phyloP scores from a whole-genome alignment of 495 filamentous ascomycete genomes.

The Margaritispora aquatica region DNA sequence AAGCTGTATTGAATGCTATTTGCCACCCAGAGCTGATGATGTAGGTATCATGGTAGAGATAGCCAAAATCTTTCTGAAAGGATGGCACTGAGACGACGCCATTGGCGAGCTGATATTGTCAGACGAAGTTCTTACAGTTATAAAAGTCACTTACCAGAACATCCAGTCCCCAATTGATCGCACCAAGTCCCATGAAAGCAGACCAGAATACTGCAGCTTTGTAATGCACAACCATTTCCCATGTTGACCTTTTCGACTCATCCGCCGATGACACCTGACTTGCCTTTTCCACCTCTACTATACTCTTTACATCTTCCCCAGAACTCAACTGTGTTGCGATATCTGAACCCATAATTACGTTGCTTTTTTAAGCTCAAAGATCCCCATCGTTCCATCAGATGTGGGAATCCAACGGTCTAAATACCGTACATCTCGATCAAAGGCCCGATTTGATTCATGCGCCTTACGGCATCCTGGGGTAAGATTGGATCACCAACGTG shows the following conservation, averaged over 20 bases:
- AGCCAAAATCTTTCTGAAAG: conserved; percentile 39
- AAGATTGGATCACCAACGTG: neutral
- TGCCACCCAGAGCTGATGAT: conserved; percentile 11
- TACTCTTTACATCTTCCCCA: neutral
- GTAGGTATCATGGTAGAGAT: conserved; percentile 25
- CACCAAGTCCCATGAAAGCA: conserved; percentile 6
- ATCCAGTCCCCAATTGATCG: conserved; percentile 13
- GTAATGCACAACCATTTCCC: conserved; percentile 27
- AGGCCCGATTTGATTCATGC: conserved; percentile 3
- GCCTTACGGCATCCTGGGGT: conserved; percentile 1
- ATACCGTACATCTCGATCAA: too few relatives aligned
- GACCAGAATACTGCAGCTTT: conserved; percentile 28
- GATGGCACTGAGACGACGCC: conserved; percentile 26
- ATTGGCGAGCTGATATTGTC: conserved; percentile 21
- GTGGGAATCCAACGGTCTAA: too few relatives aligned
- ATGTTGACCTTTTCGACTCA: conserved; percentile 7
- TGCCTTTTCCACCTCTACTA: neutral
- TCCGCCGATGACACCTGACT: neutral
- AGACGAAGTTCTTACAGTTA: neutral
- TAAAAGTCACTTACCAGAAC: conserved; percentile 12
- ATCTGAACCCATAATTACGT: too few relatives aligned
- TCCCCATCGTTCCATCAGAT: too few relatives aligned
- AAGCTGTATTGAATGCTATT: conserved; percentile 14
- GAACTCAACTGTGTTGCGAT: neutral
- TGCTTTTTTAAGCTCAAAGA: too few relatives aligned